phyloP scores from a whole-genome alignment of 495 filamentous ascomycete genomes.

The Terfezia claveryi region DNA sequence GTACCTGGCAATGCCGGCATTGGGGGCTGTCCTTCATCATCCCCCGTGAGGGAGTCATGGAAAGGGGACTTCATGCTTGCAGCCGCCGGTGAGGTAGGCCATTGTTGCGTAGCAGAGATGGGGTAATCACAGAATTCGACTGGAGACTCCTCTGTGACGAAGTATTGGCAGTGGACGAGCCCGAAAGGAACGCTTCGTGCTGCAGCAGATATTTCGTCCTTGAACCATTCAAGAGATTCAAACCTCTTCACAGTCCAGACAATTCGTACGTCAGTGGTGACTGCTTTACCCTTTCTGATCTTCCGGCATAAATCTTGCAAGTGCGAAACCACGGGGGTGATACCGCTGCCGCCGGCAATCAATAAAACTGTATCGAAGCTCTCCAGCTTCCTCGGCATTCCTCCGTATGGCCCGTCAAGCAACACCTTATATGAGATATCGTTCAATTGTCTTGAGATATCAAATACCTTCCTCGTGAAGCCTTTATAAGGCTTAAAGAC shows the following conservation, averaged over 20 bases:
- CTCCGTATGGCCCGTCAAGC: slow-evolving; percentile 83
- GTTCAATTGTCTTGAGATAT: slow-evolving; percentile 58
- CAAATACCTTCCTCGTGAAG: slow-evolving; percentile 61
- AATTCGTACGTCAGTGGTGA: slow-evolving; percentile 72
- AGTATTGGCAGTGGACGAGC: slow-evolving; percentile 84
- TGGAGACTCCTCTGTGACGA: slow-evolving; percentile 39
- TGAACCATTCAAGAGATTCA: slow-evolving; percentile 95
- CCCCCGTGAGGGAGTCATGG: too few species aligned
- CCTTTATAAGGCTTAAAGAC: slow-evolving; percentile 82
- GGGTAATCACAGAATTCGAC: slow-evolving; percentile 15
- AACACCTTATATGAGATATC: slow-evolving; percentile 76
- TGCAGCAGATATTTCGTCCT: slow-evolving; percentile 73
- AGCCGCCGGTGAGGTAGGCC: slow-evolving; percentile 3
- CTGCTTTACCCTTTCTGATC: slow-evolving; percentile 79
- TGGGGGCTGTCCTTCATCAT: neutral
- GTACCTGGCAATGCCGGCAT: neutral
- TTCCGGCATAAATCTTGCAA: slow-evolving; percentile 79
- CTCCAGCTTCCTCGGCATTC: slow-evolving; percentile 74
- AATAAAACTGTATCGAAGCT: slow-evolving; percentile 85
- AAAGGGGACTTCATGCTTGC: neutral
- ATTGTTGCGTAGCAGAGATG: slow-evolving; percentile 17
- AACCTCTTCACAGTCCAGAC: slow-evolving; percentile 70
- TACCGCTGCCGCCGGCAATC: slow-evolving; percentile 82
- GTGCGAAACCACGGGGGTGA: slow-evolving; percentile 81
- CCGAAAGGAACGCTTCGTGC: slow-evolving; percentile 60